These are phyloP conservation scores for Nicotiana rustica DNA, from an alignment of 305 asterid genomes.

Conservation along the genomic window DNA sequence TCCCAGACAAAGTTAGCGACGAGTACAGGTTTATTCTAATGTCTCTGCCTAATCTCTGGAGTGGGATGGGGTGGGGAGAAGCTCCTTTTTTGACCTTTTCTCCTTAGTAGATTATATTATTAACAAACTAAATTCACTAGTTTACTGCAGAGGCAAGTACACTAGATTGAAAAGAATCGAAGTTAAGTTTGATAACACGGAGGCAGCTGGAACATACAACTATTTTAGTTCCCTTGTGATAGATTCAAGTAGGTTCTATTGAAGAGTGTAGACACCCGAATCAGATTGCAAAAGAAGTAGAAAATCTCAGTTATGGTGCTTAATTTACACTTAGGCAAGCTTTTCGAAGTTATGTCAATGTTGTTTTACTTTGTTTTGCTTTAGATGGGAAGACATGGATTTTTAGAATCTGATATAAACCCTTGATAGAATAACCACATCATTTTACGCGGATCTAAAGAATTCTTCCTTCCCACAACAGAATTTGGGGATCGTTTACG, in stretches of 20 bases:
- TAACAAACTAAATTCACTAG: no score
- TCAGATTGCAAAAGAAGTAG: background rate
- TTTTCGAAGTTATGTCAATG: background rate
- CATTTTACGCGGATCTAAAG: background rate
- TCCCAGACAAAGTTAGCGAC: conserved; percentile 10
- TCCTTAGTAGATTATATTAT: no score
- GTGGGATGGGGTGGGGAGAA: background rate
- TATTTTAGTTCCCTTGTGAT: background rate
- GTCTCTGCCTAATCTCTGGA: background rate
- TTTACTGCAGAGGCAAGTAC: no score
- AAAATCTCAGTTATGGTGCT: background rate
- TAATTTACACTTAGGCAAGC: background rate
- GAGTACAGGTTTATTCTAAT: conserved; percentile 5
- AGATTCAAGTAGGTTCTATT: background rate
- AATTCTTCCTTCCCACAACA: background rate
- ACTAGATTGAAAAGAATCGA: background rate
- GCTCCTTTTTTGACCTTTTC: background rate
- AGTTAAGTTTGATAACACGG: background rate
- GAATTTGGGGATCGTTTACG: background rate
- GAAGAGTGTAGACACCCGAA: background rate
- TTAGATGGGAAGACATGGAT: background rate
- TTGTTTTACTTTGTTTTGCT: background rate
- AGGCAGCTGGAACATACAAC: background rate
- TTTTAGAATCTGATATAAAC: background rate
- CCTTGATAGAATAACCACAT: background rate